Evolutionary conservation across 1,284 basidiomycete species (phyloP).

Genomic region (Sphaerobolus stellatus): DNA sequence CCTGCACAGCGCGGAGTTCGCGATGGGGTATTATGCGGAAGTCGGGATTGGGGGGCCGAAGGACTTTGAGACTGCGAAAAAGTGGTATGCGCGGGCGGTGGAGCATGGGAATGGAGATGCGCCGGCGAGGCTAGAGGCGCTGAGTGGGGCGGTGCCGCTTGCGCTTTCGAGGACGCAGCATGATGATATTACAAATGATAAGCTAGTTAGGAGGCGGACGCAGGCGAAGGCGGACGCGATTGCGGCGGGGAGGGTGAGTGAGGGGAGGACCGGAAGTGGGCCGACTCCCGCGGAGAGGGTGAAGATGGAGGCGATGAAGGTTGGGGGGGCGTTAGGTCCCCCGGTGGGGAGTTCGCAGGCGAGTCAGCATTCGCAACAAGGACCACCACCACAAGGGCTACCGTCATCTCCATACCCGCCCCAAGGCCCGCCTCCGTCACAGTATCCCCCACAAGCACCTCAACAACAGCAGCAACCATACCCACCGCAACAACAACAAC

Average conservation of each 20-base stretch:
- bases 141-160: slow-evolving; percentile 57
- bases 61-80: slow-evolving; percentile 61
- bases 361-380: slow-evolving; percentile 16
- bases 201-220: slow-evolving; percentile 81
- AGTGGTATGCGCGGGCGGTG: slow-evolving; percentile 77
- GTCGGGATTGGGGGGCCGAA: slow-evolving; percentile 73
- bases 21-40: slow-evolving; percentile 91
- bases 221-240: slow-evolving; percentile 75
- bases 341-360: slow-evolving; percentile 13
- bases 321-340: not conserved
- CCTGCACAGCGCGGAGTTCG: slow-evolving; percentile 85
- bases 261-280: no score
- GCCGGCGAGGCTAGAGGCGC: slow-evolving; percentile 65
- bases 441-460: slow-evolving; percentile 7
- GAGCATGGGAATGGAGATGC: slow-evolving; percentile 85
- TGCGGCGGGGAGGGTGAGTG: slow-evolving; percentile 29
- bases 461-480: slow-evolving; percentile 9
- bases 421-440: slow-evolving; percentile 2
- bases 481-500: slow-evolving; percentile 16
- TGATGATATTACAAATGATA: slow-evolving; percentile 73
- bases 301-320: slow-evolving; percentile 1
- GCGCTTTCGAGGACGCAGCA: slow-evolving; percentile 78
- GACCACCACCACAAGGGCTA: no score
- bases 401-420: no score
- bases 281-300: slow-evolving; percentile 14